Base-by-base conservation (phyloP, 2,329 filamentous ascomycete genomes). In the Amauroascus niger region DNA sequence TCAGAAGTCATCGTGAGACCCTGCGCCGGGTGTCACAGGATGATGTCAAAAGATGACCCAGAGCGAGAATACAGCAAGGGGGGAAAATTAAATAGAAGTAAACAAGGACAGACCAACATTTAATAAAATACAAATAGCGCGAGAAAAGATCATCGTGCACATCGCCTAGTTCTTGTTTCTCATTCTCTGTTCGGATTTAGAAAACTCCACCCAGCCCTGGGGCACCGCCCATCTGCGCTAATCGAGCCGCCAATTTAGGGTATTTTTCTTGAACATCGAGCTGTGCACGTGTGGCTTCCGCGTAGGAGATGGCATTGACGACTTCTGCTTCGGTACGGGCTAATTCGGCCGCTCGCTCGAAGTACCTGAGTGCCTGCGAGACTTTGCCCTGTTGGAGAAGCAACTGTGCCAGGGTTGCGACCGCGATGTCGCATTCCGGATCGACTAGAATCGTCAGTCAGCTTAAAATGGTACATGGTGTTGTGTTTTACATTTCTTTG, bases 301-400 rank as follows among this genome's bases (percentile, higher is more conserved):
- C 93, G 67, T 98, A 98, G 18, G 88, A 95, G 16, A 98, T 79
- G 6, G 93, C 93, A 66, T 97, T 97, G 61, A 97, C 83, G 59
- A 97, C 90, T 75, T 98, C 93, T 56, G 87, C 88, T 65, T 96
- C 91, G 32, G 93, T 98, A 63, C 93, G 80, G 45, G 89, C 90
- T 51, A 98, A 82, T 74, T 97, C 90, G 26, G 91, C 93, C 1
- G 93, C 93, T 57, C 88, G 86, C 77, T 97, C 90, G 68, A 98
- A 98, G 77, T 97, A 97, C 72, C 86, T 88, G 60, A 98, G 82
- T 0, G 93, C 93, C 59, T 96, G 88, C 33, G 86, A 87, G 55
- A 98, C 91, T 76, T 96, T 96, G 71, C 93, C 93, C 76, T 97
- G 93, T 71, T 98, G 93, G 33, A 98, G 81, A 50, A 98, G 83